Evolutionary conservation across 164 flowering plant genomes (phyloP).

Genomic region (Stephania yunnanensis): DNA sequence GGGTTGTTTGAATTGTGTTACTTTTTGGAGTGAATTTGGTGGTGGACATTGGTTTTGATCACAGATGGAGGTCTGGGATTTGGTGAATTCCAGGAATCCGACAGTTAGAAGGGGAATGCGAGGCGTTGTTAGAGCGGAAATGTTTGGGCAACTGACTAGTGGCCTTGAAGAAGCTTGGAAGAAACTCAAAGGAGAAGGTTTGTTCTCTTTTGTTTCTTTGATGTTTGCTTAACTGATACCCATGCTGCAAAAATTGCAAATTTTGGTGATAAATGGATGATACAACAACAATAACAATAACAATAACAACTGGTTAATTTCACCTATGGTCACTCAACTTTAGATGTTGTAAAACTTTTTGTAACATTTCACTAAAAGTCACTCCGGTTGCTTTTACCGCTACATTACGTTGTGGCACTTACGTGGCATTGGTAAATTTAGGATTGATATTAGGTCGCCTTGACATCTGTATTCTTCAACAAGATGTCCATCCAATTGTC

Average conservation of each 20-base stretch:
- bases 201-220: neutral
- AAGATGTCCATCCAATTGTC: too few species aligned
- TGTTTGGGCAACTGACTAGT: slow-evolving; percentile 89
- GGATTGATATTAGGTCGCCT: too few species aligned
- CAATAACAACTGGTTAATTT: too few species aligned
- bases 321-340: too few species aligned
- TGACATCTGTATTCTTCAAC: too few species aligned
- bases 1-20: neutral
- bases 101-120: slow-evolving; percentile 30
- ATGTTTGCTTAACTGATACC: neutral
- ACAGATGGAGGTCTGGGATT: slow-evolving; percentile 69
- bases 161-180: slow-evolving; percentile 93
- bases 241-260: neutral
- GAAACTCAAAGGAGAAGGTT: slow-evolving; percentile 95
- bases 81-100: slow-evolving; percentile 40
- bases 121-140: slow-evolving; percentile 69
- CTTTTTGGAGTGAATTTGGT: neutral
- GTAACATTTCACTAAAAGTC: too few species aligned
- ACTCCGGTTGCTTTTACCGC: too few species aligned
- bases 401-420: too few species aligned
- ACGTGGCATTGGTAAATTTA: too few species aligned
- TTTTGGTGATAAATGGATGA: too few species aligned
- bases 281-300: too few species aligned
- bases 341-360: too few species aligned
- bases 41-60: slow-evolving; percentile 1